These are phyloP conservation scores for Teunomyces pallodes DNA, from an alignment of 805 yeast species.

Conservation along the genomic window DNA sequence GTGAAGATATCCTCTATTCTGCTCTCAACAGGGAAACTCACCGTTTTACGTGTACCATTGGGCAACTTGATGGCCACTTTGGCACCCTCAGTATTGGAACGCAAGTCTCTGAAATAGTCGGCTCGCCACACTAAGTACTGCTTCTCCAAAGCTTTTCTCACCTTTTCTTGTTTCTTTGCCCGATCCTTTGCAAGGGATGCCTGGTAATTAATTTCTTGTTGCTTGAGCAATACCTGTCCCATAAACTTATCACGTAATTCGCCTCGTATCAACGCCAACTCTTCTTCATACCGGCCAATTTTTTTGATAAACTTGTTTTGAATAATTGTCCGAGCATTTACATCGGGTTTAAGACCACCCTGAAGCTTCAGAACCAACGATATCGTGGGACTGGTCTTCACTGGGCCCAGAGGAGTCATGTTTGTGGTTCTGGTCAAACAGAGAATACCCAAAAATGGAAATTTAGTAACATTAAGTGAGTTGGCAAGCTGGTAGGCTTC, in stretches of 20 bases:
- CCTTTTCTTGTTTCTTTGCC: constrained; percentile 37
- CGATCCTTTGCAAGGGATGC: constrained; percentile 68
- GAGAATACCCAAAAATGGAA: constrained; percentile 80
- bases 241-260: constrained; percentile 62
- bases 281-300: constrained; percentile 58
- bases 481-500: constrained; percentile 85
- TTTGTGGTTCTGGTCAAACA: constrained; percentile 59
- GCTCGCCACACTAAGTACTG: constrained; percentile 34
- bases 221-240: constrained; percentile 56
- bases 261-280: constrained; percentile 55
- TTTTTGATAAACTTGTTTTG: constrained; percentile 41
- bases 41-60: constrained; percentile 55
- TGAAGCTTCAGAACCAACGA: constrained; percentile 62
- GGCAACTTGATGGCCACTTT: constrained; percentile 69
- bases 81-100: constrained; percentile 31
- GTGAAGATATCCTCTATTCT: constrained; percentile 31
- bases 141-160: constrained; percentile 30
- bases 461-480: constrained; percentile 63
- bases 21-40: constrained; percentile 28
- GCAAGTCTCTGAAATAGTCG: constrained; percentile 24
- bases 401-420: constrained; percentile 56
- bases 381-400: constrained; percentile 52
- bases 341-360: constrained; percentile 52
- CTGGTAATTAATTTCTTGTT: constrained; percentile 78
- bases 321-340: constrained; percentile 28